Conservation (phyloP, 305 asterid genomes). For the Rubia peregrina region DNA sequence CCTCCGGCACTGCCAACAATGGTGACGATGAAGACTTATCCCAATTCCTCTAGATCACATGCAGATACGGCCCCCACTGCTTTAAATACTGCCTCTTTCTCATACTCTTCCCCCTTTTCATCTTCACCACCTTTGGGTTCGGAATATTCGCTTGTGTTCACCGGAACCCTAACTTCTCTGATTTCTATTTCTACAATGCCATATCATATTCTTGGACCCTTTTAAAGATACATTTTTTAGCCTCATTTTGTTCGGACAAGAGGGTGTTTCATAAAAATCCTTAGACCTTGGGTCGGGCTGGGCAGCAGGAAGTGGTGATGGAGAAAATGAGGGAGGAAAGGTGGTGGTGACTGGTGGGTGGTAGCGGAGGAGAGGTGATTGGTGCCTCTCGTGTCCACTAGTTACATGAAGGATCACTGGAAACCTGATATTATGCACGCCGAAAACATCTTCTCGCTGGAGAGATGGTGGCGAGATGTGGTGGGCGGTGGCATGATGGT, state of each 20-base stretch:
- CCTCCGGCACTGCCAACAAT: constrained; percentile 25
- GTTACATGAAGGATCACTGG: too few species aligned
- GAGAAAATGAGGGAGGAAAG: too few species aligned
- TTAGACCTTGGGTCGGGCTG: too few species aligned
- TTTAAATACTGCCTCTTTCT: constrained; percentile 62
- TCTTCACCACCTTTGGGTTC: constrained; percentile 60
- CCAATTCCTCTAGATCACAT: constrained; percentile 82
- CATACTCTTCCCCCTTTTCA: constrained; percentile 48
- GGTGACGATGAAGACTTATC: constrained; percentile 50
- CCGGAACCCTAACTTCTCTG: constrained; percentile 51
- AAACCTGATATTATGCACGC: too few species aligned
- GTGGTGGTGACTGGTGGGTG: too few species aligned
- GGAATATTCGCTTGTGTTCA: constrained; percentile 76
- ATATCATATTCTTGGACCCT: constrained; percentile 50
- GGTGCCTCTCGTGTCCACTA: too few species aligned
- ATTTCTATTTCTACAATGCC: constrained; percentile 44
- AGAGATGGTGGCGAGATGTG: too few species aligned
- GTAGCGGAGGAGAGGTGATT: too few species aligned
- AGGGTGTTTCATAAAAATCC: constrained; percentile 40
- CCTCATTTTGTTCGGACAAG: constrained; percentile 22
- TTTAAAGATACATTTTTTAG: constrained; percentile 22
- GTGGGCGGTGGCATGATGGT: too few species aligned
- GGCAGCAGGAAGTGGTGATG: too few species aligned
- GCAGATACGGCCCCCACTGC: constrained; percentile 62
- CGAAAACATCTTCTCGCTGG: too few species aligned